Percentiles rank a stretch among this genome's conserved stretches.
phyloP scores from a whole-genome alignment of 306 rosid genomes.

The Begonia loranthoides region DNA sequence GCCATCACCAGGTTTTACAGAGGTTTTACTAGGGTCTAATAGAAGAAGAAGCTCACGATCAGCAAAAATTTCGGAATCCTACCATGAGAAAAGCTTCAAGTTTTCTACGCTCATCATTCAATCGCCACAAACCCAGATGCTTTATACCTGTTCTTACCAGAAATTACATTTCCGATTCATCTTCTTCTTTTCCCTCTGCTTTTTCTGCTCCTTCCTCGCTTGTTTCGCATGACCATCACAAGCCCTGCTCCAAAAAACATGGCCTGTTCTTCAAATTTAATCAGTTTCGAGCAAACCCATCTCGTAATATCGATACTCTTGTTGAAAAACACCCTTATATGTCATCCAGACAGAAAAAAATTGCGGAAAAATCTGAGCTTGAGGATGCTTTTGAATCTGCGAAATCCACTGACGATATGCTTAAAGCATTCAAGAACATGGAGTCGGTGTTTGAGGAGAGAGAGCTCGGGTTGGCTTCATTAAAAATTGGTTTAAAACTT shows the following conservation, averaged over 20 bases:
- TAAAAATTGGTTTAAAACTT: slow-evolving; percentile 73
- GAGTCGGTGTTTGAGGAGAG: slow-evolving; percentile 44
- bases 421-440: slow-evolving; percentile 53
- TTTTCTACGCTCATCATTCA: slow-evolving; percentile 24
- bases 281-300: slow-evolving; percentile 27
- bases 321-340: slow-evolving; percentile 32
- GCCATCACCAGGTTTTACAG: too few relatives aligned
- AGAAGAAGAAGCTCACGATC: background rate
- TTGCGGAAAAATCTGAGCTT: slow-evolving; percentile 42
- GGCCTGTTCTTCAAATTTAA: slow-evolving; percentile 23
- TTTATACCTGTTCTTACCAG: slow-evolving; percentile 13
- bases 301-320: slow-evolving; percentile 39
- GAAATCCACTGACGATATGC: slow-evolving; percentile 43
- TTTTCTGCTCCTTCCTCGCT: slow-evolving; percentile 14
- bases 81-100: slow-evolving; percentile 52
- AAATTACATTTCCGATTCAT: slow-evolving; percentile 16
- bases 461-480: slow-evolving; percentile 68
- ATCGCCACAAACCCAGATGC: slow-evolving; percentile 25
- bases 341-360: slow-evolving; percentile 55
- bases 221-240: slow-evolving; percentile 20
- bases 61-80: background rate
- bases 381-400: slow-evolving; percentile 82
- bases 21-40: background rate
- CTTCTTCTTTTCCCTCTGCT: slow-evolving; percentile 13
- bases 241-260: slow-evolving; percentile 22